Percentiles rank a stretch among this genome's conserved stretches.
These are phyloP conservation scores for Suillus plorans DNA, from an alignment of 768 basidiomycete species.

Conservation along the genomic window DNA sequence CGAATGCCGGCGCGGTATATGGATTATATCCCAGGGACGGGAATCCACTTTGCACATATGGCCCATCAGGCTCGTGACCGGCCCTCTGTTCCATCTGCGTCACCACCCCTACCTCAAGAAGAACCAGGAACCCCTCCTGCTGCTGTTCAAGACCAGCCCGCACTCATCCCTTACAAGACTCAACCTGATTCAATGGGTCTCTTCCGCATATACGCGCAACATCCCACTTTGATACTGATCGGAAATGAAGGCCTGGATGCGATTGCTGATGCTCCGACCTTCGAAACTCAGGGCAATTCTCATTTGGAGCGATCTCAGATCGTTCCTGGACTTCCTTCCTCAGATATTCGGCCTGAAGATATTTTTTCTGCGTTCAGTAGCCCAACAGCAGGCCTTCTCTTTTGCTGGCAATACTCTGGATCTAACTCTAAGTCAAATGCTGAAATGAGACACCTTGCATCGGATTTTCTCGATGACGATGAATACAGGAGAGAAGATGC, in stretches of 20 bases:
- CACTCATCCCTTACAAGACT: neutral
- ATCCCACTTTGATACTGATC: neutral
- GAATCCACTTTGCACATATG: neutral
- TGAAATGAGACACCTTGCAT: constrained; percentile 25
- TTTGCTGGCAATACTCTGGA: constrained; percentile 31
- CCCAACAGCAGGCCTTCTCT: constrained; percentile 24
- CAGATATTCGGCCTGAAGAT: neutral
- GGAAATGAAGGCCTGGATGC: neutral
- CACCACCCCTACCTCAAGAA: too few relatives aligned
- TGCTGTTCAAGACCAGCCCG: neutral
- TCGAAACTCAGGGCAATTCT: neutral
- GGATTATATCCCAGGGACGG: constrained; percentile 5
- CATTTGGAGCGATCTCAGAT: neutral
- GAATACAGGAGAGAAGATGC: constrained; percentile 25
- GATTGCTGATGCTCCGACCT: constrained; percentile 2
- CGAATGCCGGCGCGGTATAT: neutral
- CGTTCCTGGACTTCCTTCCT: neutral
- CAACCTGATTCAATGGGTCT: neutral
- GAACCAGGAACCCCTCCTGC: neutral
- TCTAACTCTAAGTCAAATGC: constrained; percentile 24
- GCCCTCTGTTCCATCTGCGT: too few relatives aligned
- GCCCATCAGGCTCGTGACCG: neutral
- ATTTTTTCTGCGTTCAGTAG: constrained; percentile 16
- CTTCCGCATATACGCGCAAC: neutral
- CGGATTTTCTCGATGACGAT: constrained; percentile 21